Percentiles rank a stretch among this genome's conserved stretches.
Conservation (phyloP, 352 stramenopile species). For the Thalassiosira mediterranea region DNA sequence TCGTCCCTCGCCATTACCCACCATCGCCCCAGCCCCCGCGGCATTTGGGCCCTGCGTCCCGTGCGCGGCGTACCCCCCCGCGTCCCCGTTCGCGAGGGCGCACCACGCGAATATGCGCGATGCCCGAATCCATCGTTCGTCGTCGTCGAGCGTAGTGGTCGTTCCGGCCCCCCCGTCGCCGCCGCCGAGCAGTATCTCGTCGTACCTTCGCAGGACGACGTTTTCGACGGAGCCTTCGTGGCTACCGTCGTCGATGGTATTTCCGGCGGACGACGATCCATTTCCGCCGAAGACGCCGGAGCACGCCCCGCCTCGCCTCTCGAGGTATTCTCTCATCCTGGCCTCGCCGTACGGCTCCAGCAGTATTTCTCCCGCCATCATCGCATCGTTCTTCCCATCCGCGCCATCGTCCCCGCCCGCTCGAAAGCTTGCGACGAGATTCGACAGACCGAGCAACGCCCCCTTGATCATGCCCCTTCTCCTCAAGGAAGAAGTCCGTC, state of each 20-base stretch:
- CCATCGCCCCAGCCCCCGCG: too few relatives aligned
- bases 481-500: too few relatives aligned
- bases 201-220: background rate
- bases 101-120: conserved; percentile 13
- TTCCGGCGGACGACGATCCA: too few relatives aligned
- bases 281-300: too few relatives aligned
- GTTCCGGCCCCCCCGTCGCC: background rate
- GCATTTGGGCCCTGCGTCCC: too few relatives aligned
- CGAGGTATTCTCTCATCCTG: conserved; percentile 14
- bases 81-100: conserved; percentile 17
- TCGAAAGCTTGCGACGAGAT: conserved; percentile 14
- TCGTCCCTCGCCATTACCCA: too few relatives aligned
- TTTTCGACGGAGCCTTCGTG: background rate
- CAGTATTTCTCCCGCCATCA: conserved; percentile 17
- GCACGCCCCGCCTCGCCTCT: conserved; percentile 2
- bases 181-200: conserved; percentile 2
- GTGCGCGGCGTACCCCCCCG: conserved; percentile 13
- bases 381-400: background rate
- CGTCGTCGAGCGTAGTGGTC: background rate
- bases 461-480: conserved; percentile 3
- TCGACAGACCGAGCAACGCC: conserved; percentile 2
- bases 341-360: conserved; percentile 12
- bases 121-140: conserved; percentile 2
- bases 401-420: background rate
- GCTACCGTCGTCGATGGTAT: background rate